Percentiles rank a stretch among this genome's conserved stretches.
These are phyloP conservation scores for Cornus controversa DNA, from an alignment of 148 eudicot genomes.

Conservation along the genomic window DNA sequence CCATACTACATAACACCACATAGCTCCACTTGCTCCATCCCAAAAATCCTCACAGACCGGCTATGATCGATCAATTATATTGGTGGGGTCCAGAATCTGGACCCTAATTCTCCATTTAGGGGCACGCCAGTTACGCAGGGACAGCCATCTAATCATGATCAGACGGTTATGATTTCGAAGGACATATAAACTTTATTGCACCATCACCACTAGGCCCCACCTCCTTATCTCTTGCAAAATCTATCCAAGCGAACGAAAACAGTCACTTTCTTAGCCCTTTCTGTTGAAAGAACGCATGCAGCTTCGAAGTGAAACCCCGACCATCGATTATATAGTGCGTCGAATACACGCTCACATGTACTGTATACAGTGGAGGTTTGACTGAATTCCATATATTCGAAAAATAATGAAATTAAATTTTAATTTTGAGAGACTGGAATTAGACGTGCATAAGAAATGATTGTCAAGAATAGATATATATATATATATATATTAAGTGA, in stretches of 20 bases:
- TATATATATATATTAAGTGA: too few relatives aligned
- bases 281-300: neutral
- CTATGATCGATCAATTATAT: constrained; percentile 14
- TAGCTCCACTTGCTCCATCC: neutral
- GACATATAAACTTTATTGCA: neutral
- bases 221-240: neutral
- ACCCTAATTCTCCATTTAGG: neutral
- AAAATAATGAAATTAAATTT: too few relatives aligned
- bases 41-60: neutral
- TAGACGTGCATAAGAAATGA: too few relatives aligned
- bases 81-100: neutral
- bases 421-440: too few relatives aligned
- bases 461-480: too few relatives aligned
- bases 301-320: neutral
- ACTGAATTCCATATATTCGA: too few relatives aligned
- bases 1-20: too few relatives aligned
- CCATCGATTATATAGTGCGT: neutral
- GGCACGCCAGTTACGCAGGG: constrained; percentile 18
- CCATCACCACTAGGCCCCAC: neutral
- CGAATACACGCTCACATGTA: neutral
- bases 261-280: constrained; percentile 16
- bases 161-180: constrained; percentile 20
- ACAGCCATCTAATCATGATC: constrained; percentile 22
- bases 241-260: neutral
- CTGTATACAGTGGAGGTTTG: too few relatives aligned